Percentiles rank a stretch among this genome's conserved stretches.
These are phyloP conservation scores for Luffa acutangula DNA, from an alignment of 306 rosid species.

Conservation along the genomic window DNA sequence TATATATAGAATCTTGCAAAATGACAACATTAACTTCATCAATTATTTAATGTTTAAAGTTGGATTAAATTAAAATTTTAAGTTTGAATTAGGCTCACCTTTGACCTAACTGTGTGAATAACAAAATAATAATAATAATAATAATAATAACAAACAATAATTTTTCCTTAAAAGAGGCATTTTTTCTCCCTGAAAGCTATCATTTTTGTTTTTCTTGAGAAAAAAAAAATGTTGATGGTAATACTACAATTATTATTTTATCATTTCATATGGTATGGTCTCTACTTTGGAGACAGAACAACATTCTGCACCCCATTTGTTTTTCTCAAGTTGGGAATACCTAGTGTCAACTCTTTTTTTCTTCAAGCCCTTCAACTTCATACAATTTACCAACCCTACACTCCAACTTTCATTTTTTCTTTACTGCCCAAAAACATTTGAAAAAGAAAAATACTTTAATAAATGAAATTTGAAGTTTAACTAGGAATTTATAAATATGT, in stretches of 20 bases:
- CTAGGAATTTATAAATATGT: neutral
- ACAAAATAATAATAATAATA: too few species aligned
- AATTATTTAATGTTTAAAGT: too few species aligned
- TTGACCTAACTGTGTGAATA: too few species aligned
- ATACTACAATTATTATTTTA: neutral
- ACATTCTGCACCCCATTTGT: conserved; percentile 1
- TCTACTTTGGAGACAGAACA: neutral
- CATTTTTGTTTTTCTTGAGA: neutral
- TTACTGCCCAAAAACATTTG: neutral
- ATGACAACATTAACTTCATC: too few species aligned
- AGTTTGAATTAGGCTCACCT: too few species aligned
- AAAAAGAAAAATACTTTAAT: neutral
- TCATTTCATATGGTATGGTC: conserved; percentile 3
- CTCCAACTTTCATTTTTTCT: neutral
- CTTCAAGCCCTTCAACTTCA: neutral
- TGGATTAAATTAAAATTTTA: too few species aligned
- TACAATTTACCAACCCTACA: neutral
- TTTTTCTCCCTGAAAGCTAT: neutral
- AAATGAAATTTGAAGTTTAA: neutral
- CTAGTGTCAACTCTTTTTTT: neutral
- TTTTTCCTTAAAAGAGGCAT: too few species aligned
- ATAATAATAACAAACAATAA: too few species aligned
- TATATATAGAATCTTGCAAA: too few species aligned
- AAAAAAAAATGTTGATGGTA: neutral
- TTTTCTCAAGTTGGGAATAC: neutral